phyloP scores from a whole-genome alignment of 345 rosid species.

The Citrus hindsii region DNA sequence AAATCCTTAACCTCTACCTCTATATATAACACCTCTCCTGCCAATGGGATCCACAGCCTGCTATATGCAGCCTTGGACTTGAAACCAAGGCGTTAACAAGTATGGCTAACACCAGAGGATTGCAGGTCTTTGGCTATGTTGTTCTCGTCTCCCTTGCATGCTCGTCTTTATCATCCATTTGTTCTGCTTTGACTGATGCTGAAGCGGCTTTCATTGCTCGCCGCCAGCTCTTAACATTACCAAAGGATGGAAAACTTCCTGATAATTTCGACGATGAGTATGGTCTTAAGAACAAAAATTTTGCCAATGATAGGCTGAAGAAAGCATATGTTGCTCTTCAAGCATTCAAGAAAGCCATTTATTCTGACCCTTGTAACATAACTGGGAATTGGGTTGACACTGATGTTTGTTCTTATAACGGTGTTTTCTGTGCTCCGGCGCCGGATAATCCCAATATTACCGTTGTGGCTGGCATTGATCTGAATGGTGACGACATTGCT shows the following conservation, averaged over 20 bases:
- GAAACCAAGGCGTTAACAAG: slow-evolving; percentile 42
- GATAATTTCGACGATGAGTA: slow-evolving; percentile 28
- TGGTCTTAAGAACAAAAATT: slow-evolving; percentile 27
- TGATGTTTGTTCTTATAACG: slow-evolving; percentile 58
- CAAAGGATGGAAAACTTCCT: slow-evolving; percentile 35
- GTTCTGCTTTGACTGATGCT: slow-evolving; percentile 46
- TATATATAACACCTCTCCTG: slow-evolving; percentile 24
- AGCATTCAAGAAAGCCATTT: slow-evolving; percentile 69
- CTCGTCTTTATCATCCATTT: slow-evolving; percentile 14
- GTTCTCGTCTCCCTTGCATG: slow-evolving; percentile 25
- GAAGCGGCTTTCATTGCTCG: slow-evolving; percentile 56
- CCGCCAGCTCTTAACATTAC: slow-evolving; percentile 60
- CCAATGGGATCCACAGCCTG: slow-evolving; percentile 8
- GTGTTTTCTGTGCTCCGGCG: slow-evolving; percentile 70
- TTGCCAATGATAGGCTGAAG: slow-evolving; percentile 56
- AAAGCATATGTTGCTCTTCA: slow-evolving; percentile 69
- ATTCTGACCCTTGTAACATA: slow-evolving; percentile 69
- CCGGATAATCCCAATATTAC: slow-evolving; percentile 44
- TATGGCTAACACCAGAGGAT: slow-evolving; percentile 25
- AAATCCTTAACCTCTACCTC: slow-evolving; percentile 6
- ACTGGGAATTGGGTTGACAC: slow-evolving; percentile 75
- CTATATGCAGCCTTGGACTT: slow-evolving; percentile 77
- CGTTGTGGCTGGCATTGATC: slow-evolving; percentile 69
- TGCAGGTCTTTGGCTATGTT: slow-evolving; percentile 56
- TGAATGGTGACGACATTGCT: slow-evolving; percentile 76